phyloP scores from a whole-genome alignment of 176 grass and related monocot species.

The Musa beccarii region DNA sequence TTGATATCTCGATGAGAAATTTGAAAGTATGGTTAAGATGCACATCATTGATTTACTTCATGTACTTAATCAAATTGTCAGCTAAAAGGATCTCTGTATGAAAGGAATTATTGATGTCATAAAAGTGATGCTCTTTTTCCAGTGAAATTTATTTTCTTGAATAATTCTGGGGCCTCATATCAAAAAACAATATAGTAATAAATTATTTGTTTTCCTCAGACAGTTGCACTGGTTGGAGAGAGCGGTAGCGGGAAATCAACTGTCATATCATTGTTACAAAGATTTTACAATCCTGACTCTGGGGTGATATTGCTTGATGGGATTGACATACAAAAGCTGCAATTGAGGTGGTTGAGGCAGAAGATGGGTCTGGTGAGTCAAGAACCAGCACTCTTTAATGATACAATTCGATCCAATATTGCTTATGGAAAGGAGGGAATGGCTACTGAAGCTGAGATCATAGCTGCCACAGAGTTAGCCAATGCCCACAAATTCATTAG shows the following conservation, averaged over 20 bases:
- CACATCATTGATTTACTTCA: too few species aligned
- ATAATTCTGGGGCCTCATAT: background rate
- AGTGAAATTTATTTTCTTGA: too few species aligned
- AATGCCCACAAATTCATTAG: slow-evolving; percentile 97
- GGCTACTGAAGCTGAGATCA: slow-evolving; percentile 69
- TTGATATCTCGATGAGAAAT: too few species aligned
- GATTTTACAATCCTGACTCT: slow-evolving; percentile 74
- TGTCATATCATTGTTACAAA: slow-evolving; percentile 77
- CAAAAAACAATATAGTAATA: background rate
- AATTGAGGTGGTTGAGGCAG: slow-evolving; percentile 86
- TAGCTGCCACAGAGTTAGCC: slow-evolving; percentile 64
- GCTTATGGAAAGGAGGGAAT: slow-evolving; percentile 85
- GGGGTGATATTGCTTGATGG: slow-evolving; percentile 82
- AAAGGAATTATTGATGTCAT: too few species aligned
- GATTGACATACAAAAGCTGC: slow-evolving; percentile 75
- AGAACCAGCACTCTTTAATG: slow-evolving; percentile 89
- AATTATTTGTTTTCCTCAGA: slow-evolving; percentile 39
- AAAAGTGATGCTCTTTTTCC: too few species aligned
- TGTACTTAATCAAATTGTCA: too few species aligned
- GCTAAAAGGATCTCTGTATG: too few species aligned
- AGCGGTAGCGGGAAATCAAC: slow-evolving; percentile 97
- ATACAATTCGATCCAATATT: slow-evolving; percentile 78
- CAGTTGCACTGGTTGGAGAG: slow-evolving; percentile 88
- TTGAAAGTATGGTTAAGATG: too few species aligned
- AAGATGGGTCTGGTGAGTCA: slow-evolving; percentile 98